Evolutionary conservation across 1,284 basidiomycete species (phyloP), one percentile per base, ranked within the genome.

Genomic region (Trichosporon ovoides): DNA sequence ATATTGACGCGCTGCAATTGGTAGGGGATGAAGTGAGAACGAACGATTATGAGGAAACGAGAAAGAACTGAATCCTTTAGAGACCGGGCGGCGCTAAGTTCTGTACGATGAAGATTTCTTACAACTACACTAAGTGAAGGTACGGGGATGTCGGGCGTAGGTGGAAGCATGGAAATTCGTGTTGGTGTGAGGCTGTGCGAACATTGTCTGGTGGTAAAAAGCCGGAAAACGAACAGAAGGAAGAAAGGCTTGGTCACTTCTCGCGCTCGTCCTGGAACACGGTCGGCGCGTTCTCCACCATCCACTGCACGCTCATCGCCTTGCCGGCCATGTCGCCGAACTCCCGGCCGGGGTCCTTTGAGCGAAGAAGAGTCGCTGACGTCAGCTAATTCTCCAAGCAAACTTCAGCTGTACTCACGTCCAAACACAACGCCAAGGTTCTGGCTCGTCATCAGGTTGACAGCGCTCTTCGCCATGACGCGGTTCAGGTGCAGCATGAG

Each of bases 371-470:
- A 0, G 95, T 98, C 7, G 95, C 92, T 96, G 69, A 2, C 13
- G 43, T 52, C 11, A 55, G 56, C 36, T 12, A 11, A n/a, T 12
- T 12, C 14, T 13, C 38, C 5, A 20, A 28, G 14, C 6, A 9
- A 22, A 5, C 18, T 7, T n/a, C 7, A 22, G 34, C n/a, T 24
- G 18, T 11, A 87, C 92, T 80, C 76, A 97, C 93, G 95, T 66
- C 96, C 96, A 79, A 98, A 98, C 40, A 99, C 93, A n/a, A 98
- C 92, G n/a, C 96, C 96, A 19, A 99, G 79, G 70, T 98, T 99
- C 63, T 92, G 84, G 3, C 91, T 87, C 52, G 86, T 92, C 96
- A 99, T 98, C 55, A 93, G 81, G 75, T 98, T 99, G 59, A 81
- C 81, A 22, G 86, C 84, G 57, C 83, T 84, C 37, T 81, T 80